Percentiles rank a stretch among this genome's conserved stretches.
These are phyloP conservation scores for Isoetes taiwanensis DNA, from an alignment of 75 land plant genomes.

Conservation along the genomic window DNA sequence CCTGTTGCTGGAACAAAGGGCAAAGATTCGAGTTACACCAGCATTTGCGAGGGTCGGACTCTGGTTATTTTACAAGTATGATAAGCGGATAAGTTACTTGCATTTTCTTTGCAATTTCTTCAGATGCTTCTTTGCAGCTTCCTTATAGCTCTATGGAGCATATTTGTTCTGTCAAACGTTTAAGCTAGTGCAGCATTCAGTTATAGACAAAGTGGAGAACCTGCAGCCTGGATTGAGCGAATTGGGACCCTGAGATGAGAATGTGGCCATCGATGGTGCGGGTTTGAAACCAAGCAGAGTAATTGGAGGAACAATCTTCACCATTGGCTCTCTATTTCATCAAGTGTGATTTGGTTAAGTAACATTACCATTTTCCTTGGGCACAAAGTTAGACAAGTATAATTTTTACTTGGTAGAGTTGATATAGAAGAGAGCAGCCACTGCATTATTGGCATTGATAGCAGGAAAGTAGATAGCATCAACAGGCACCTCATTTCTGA, in stretches of 20 bases:
- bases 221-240: constrained; percentile 5
- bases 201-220: too few species aligned
- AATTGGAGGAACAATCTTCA: constrained; percentile 1
- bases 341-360: too few species aligned
- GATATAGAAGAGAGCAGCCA: neutral
- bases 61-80: too few species aligned
- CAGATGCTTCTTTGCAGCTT: too few species aligned
- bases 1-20: too few species aligned
- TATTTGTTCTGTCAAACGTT: too few species aligned
- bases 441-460: neutral
- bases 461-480: neutral
- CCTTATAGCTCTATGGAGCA: too few species aligned
- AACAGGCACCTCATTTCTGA: neutral
- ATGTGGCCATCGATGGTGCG: neutral
- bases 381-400: neutral
- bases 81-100: too few species aligned
- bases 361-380: neutral
- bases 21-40: too few species aligned
- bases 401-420: constrained; percentile 2
- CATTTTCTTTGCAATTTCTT: too few species aligned
- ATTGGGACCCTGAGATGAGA: neutral
- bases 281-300: constrained; percentile 3
- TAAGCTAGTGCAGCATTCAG: too few species aligned
- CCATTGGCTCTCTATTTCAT: neutral
- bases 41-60: too few species aligned